Evolutionary conservation across 2,329 filamentous ascomycete genomes (phyloP).

Genomic region (Hymenoscyphus linearis): DNA sequence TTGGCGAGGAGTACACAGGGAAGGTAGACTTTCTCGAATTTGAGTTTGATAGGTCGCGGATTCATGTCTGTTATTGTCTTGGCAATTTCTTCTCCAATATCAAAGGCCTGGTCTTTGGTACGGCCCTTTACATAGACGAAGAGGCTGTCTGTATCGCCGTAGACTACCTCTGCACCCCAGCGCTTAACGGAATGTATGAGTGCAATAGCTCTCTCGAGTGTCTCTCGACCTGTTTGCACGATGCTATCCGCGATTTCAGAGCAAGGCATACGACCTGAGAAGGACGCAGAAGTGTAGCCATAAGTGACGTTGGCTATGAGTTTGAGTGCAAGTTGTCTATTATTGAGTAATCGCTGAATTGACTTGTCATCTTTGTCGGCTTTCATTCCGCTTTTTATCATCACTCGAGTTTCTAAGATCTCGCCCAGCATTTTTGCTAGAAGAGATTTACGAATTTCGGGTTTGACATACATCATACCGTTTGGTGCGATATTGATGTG

Average conservation of each 20-base stretch:
- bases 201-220: conserved; percentile 87
- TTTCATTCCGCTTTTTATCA: conserved; percentile 98
- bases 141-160: conserved; percentile 93
- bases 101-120: conserved; percentile 82
- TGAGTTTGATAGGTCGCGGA: conserved; percentile 86
- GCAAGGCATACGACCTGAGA: conserved; percentile 96
- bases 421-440: conserved; percentile 95
- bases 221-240: conserved; percentile 92
- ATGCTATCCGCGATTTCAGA: conserved; percentile 98
- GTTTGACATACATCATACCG: conserved; percentile 90
- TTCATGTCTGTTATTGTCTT: conserved; percentile 83
- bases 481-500: conserved; percentile 92
- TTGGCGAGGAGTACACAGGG: conserved; percentile 92
- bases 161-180: conserved; percentile 96
- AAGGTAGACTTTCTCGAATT: conserved; percentile 98
- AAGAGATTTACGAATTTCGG: conserved; percentile 80
- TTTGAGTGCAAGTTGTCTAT: conserved; percentile 88
- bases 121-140: conserved; percentile 87
- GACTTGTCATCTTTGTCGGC: conserved; percentile 81
- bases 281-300: conserved; percentile 93
- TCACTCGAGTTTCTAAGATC: conserved; percentile 90
- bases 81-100: conserved; percentile 88
- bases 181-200: conserved; percentile 80
- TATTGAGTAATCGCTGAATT: conserved; percentile 83
- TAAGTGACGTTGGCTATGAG: conserved; percentile 98